A percentile compares a stretch with the other conserved stretches of the same genome.
Conservation (phyloP, 2,329 filamentous ascomycete species). For the Talaromyces sp. region DNA sequence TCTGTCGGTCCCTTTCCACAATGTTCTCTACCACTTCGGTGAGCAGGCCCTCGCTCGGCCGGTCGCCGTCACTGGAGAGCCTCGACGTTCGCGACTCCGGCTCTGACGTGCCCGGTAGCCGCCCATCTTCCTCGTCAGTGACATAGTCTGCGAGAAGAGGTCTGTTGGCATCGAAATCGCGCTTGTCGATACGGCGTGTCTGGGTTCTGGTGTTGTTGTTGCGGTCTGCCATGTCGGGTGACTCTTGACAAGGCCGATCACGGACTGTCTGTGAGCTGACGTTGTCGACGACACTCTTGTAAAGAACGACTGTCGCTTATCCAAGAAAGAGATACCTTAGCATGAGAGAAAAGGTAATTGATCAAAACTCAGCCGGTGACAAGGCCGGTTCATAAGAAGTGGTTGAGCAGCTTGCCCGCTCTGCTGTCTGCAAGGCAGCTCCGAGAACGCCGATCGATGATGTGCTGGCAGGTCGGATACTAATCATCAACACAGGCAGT, state of each 20-base stretch:
- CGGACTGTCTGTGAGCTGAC: not conserved
- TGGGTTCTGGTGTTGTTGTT: not conserved
- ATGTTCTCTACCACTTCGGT: slow-evolving; percentile 58
- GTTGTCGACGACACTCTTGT: not conserved
- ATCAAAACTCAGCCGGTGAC: not conserved
- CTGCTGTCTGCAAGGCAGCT: not conserved
- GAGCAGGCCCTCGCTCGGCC: slow-evolving; percentile 47
- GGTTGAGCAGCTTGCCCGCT: not conserved
- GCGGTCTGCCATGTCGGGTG: not conserved
- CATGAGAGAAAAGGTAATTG: not conserved
- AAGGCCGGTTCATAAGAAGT: not conserved
- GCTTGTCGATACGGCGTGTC: slow-evolving; percentile 27
- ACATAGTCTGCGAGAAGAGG: slow-evolving; percentile 22
- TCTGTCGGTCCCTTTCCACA: slow-evolving; percentile 51
- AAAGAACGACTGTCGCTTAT: not conserved
- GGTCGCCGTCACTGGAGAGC: slow-evolving; percentile 19
- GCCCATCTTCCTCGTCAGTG: slow-evolving; percentile 20
- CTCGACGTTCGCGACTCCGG: slow-evolving; percentile 11
- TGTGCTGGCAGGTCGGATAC: not conserved
- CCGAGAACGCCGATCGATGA: not conserved
- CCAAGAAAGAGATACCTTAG: not conserved
- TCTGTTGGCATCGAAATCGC: slow-evolving; percentile 43
- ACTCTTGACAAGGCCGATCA: not conserved
- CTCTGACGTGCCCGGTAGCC: slow-evolving; percentile 16
- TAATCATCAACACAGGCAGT: not conserved